A percentile compares a stretch with the other conserved stretches of the same genome.
Evolutionary conservation across 805 yeast species (phyloP).

Genomic region (Isabelozyma rhagii): DNA sequence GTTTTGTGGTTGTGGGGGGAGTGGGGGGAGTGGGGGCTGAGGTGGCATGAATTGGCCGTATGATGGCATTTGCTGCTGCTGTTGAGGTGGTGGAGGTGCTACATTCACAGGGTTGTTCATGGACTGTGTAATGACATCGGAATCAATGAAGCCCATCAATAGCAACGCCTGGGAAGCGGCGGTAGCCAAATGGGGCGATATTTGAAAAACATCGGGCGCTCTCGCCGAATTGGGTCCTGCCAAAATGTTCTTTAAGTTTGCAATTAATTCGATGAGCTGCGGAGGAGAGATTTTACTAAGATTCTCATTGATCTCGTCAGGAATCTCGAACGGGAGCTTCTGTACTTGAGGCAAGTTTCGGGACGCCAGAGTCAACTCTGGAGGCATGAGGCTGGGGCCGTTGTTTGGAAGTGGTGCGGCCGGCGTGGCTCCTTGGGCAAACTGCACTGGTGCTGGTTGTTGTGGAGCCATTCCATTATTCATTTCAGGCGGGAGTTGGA

Average conservation of each 20-base stretch:
- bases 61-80: slow-evolving; percentile 11
- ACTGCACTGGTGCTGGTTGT: background rate
- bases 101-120: slow-evolving; percentile 26
- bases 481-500: slow-evolving; percentile 54
- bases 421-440: background rate
- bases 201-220: slow-evolving; percentile 50
- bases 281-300: slow-evolving; percentile 67
- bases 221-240: slow-evolving; percentile 48
- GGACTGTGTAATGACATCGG: slow-evolving; percentile 62
- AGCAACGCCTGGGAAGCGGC: slow-evolving; percentile 72
- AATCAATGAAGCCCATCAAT: slow-evolving; percentile 73
- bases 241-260: slow-evolving; percentile 59
- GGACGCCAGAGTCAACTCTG: slow-evolving; percentile 51
- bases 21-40: slow-evolving; percentile 7
- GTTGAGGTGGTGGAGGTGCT: slow-evolving; percentile 16
- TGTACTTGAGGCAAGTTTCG: slow-evolving; percentile 50
- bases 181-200: slow-evolving; percentile 56
- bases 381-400: slow-evolving; percentile 35
- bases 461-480: slow-evolving; percentile 1
- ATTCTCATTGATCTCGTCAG: slow-evolving; percentile 60
- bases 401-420: background rate
- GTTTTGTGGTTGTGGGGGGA: slow-evolving; percentile 3
- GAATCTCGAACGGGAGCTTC: slow-evolving; percentile 42
- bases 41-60: slow-evolving; percentile 1
- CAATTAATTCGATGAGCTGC: slow-evolving; percentile 63